Evolutionary conservation across 305 asterid species (phyloP).

Genomic region (Solanum aculeatissimum): DNA sequence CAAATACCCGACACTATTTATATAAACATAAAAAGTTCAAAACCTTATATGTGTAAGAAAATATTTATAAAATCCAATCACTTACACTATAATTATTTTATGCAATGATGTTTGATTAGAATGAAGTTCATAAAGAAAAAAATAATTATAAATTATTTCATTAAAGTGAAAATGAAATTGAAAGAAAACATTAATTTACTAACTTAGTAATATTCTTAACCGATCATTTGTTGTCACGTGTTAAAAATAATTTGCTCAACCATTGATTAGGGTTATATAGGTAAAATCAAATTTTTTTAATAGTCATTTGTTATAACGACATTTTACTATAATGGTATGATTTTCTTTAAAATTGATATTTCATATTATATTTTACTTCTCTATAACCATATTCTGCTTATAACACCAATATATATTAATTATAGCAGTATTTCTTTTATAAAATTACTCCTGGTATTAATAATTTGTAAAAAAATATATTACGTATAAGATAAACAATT

Average conservation of each 20-base stretch:
- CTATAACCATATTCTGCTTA: neutral
- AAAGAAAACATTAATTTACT: neutral
- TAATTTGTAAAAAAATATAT: neutral
- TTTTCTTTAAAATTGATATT: too few species aligned
- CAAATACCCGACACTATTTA: too few species aligned
- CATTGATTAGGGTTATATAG: neutral
- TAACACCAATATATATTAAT: neutral
- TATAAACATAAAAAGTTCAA: neutral
- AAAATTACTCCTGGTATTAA: neutral
- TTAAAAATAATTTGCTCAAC: neutral
- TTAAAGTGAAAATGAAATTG: neutral
- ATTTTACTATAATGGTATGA: too few species aligned
- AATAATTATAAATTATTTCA: neutral
- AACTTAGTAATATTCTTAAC: neutral
- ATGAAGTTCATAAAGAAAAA: neutral
- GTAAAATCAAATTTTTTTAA: neutral
- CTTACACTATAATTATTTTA: neutral
- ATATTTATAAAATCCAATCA: neutral
- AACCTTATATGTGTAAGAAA: neutral
- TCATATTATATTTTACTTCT: too few species aligned
- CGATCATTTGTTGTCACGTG: neutral
- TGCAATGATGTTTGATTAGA: neutral
- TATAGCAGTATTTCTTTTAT: neutral
- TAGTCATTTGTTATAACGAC: neutral
- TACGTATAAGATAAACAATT: neutral